These are phyloP conservation scores for Wickerhamiella allomyrinae DNA, from an alignment of 805 yeast species.

Conservation along the genomic window DNA sequence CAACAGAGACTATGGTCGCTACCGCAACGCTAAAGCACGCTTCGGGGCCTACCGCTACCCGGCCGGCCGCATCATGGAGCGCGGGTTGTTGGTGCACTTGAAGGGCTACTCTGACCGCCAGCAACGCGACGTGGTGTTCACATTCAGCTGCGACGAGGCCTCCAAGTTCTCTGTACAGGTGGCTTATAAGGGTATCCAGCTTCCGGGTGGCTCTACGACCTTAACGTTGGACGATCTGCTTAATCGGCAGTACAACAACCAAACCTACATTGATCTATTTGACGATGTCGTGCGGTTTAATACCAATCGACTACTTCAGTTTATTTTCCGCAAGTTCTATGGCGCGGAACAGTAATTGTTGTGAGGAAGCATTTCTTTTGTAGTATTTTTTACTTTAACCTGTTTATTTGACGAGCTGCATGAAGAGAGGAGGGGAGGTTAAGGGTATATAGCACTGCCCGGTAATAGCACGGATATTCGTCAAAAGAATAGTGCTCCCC, in stretches of 20 bases:
- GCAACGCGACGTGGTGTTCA: slow-evolving; percentile 54
- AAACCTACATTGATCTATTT: slow-evolving; percentile 39
- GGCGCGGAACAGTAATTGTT: slow-evolving; percentile 25
- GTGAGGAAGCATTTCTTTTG: not conserved
- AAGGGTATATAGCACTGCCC: no score
- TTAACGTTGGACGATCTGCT: slow-evolving; percentile 60
- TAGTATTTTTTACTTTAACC: not conserved
- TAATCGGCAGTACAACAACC: slow-evolving; percentile 58
- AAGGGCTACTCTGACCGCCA: slow-evolving; percentile 36
- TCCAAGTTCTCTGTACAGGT: slow-evolving; percentile 67
- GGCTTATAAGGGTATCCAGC: slow-evolving; percentile 43
- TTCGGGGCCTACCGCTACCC: slow-evolving; percentile 70
- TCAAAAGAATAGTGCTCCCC: no score
- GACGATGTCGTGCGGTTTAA: slow-evolving; percentile 56
- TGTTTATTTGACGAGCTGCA: not conserved
- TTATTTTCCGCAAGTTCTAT: slow-evolving; percentile 65
- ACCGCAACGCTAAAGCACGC: slow-evolving; percentile 30
- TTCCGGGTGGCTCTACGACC: slow-evolving; percentile 39
- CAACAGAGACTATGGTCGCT: not conserved
- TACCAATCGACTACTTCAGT: slow-evolving; percentile 49
- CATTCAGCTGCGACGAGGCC: slow-evolving; percentile 59
- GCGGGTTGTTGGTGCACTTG: slow-evolving; percentile 47
- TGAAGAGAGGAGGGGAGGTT: no score
- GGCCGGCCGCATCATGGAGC: slow-evolving; percentile 60
- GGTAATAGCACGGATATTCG: no score